Percentiles rank a stretch among this genome's conserved stretches.
These are phyloP conservation scores for Mycena vitilis DNA, from an alignment of 768 basidiomycete species.

Conservation along the genomic window DNA sequence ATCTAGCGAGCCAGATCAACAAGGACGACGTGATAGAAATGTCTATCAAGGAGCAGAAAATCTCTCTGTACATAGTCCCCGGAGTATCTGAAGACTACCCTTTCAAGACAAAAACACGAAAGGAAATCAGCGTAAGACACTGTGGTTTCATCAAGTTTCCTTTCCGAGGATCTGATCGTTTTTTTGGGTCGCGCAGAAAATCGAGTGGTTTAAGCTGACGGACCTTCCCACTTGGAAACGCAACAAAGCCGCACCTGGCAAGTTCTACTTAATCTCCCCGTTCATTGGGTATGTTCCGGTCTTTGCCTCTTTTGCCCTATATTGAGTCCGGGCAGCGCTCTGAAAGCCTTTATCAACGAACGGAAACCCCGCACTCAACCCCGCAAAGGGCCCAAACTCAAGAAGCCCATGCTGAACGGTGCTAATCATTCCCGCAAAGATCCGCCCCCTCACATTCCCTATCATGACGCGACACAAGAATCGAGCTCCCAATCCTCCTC, in stretches of 20 bases:
- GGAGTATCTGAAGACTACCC: slow-evolving; percentile 88
- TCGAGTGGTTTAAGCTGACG: slow-evolving; percentile 92
- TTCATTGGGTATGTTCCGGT: slow-evolving; percentile 79
- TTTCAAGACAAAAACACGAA: slow-evolving; percentile 94
- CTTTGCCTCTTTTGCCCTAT: slow-evolving; percentile 9
- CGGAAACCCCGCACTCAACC: slow-evolving; percentile 64
- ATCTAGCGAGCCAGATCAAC: slow-evolving; percentile 75
- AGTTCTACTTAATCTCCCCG: slow-evolving; percentile 95
- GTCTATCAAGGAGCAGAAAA: slow-evolving; percentile 89
- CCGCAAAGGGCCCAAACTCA: slow-evolving; percentile 50
- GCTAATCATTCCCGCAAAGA: slow-evolving; percentile 31
- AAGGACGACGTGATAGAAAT: slow-evolving; percentile 81
- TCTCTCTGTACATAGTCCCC: slow-evolving; percentile 91
- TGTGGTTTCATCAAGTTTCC: slow-evolving; percentile 20
- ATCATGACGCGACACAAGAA: slow-evolving; percentile 60
- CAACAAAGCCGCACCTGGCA: slow-evolving; percentile 74
- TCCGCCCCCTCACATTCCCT: slow-evolving; percentile 38
- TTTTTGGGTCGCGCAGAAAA: slow-evolving; percentile 69
- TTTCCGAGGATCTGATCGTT: slow-evolving; percentile 32
- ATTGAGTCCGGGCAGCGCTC: slow-evolving; percentile 51
- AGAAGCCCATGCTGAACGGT: slow-evolving; percentile 40
- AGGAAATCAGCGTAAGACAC: slow-evolving; percentile 92
- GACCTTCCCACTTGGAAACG: slow-evolving; percentile 96
- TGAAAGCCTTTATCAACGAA: slow-evolving; percentile 77
- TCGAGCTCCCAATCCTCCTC: slow-evolving; percentile 78